phyloP scores from a whole-genome alignment of 371 early-diverging fungal species.

The Mortierella sp. region DNA sequence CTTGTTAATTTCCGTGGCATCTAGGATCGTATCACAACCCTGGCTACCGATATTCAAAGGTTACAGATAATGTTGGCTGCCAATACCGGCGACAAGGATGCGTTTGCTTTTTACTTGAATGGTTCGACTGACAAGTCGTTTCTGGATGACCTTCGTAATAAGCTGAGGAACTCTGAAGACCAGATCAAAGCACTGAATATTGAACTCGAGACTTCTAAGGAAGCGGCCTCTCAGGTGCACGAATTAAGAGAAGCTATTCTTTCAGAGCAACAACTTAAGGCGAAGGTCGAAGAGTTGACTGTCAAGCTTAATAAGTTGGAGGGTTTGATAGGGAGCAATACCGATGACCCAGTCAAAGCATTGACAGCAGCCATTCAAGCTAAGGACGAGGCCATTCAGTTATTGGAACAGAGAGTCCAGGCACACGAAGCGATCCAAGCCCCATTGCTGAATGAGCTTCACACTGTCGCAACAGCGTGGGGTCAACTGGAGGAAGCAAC shows the following conservation, averaged over 20 bases:
- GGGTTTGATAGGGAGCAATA: slow-evolving; percentile 35
- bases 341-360: slow-evolving; percentile 27
- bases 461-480: slow-evolving; percentile 82
- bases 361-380: slow-evolving; percentile 41
- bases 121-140: slow-evolving; percentile 60
- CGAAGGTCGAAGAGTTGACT: slow-evolving; percentile 35
- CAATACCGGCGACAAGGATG: slow-evolving; percentile 74
- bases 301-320: slow-evolving; percentile 54
- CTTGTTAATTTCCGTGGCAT: background rate
- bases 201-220: slow-evolving; percentile 36
- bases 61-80: slow-evolving; percentile 74
- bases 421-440: slow-evolving; percentile 41
- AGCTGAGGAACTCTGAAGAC: slow-evolving; percentile 63
- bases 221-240: slow-evolving; percentile 26
- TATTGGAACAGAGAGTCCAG: slow-evolving; percentile 57
- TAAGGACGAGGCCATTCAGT: slow-evolving; percentile 56
- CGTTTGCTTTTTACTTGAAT: slow-evolving; percentile 74
- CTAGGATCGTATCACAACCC: slow-evolving; percentile 72
- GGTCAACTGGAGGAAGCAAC: slow-evolving; percentile 85
- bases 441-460: slow-evolving; percentile 77
- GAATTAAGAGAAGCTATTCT: slow-evolving; percentile 38
- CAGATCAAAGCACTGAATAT: slow-evolving; percentile 38
- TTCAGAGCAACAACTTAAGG: slow-evolving; percentile 34
- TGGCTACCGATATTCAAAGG: slow-evolving; percentile 77
- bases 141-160: slow-evolving; percentile 67